These are phyloP conservation scores for Fragaria iinumae DNA, from an alignment of 306 rosid genomes.

Conservation along the genomic window DNA sequence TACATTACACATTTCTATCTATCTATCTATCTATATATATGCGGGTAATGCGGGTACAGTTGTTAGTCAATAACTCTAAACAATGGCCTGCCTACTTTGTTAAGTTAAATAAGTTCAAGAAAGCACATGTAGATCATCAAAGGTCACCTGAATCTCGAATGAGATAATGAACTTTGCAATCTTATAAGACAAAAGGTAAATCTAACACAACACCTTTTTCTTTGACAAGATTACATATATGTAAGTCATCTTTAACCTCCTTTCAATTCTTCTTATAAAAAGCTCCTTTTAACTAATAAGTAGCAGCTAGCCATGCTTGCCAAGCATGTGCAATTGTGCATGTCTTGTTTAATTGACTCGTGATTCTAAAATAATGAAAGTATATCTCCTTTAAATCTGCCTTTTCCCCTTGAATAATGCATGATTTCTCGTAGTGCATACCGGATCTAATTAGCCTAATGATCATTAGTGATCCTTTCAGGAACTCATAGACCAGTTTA, in stretches of 20 bases:
- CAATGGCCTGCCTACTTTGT: not conserved
- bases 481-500: not conserved
- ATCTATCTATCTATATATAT: no score
- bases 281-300: not conserved
- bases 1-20: no score
- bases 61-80: not conserved
- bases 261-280: not conserved
- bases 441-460: not conserved
- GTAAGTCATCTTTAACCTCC: not conserved
- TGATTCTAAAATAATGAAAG: not conserved
- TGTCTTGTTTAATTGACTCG: not conserved
- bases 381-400: not conserved
- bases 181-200: not conserved
- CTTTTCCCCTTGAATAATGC: not conserved
- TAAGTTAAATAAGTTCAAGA: not conserved
- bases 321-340: not conserved
- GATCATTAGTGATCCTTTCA: not conserved
- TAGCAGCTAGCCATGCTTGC: not conserved
- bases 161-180: not conserved
- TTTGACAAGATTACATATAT: not conserved
- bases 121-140: not conserved
- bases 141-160: not conserved
- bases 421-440: not conserved
- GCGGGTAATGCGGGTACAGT: not conserved
- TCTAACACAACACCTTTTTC: not conserved